phyloP scores from a whole-genome alignment of 352 stramenopile genomes.

The Phytopythium sindhum region DNA sequence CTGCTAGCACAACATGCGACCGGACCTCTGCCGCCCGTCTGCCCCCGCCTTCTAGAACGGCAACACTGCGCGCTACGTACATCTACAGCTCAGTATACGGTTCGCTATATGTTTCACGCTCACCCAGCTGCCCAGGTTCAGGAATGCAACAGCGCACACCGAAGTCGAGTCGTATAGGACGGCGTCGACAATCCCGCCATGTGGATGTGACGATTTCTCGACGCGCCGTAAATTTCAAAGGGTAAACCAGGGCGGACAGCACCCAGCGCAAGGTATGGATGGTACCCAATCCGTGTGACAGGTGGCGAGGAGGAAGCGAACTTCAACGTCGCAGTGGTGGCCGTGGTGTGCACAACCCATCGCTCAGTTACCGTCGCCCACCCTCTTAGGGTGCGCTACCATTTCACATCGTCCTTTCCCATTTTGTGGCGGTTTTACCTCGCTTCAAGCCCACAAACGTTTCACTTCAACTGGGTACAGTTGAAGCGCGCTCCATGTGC shows the following conservation, averaged over 20 bases:
- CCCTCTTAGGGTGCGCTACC: not conserved
- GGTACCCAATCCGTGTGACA: not conserved
- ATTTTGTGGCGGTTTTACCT: not conserved
- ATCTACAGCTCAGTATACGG: not conserved
- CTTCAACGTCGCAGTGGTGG: constrained; percentile 1
- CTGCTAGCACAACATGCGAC: not conserved
- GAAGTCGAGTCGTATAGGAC: not conserved
- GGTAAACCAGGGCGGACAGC: not conserved
- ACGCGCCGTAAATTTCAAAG: not conserved
- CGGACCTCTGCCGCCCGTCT: constrained; percentile 1
- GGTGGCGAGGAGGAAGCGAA: not conserved
- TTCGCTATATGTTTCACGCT: not conserved
- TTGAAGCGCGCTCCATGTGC: not conserved
- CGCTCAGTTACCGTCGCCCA: not conserved
- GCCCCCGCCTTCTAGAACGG: not conserved
- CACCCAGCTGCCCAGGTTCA: not conserved
- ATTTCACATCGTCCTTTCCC: not conserved
- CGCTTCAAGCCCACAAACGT: not conserved
- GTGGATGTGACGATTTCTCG: not conserved
- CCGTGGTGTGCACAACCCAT: not conserved
- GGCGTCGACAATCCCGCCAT: not conserved
- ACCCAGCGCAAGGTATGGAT: not conserved
- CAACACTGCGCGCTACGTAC: not conserved
- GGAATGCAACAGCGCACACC: not conserved
- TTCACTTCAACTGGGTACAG: not conserved